Evolutionary conservation across 257 asterid genomes (phyloP).

Genomic region (Gentiana straminea): DNA sequence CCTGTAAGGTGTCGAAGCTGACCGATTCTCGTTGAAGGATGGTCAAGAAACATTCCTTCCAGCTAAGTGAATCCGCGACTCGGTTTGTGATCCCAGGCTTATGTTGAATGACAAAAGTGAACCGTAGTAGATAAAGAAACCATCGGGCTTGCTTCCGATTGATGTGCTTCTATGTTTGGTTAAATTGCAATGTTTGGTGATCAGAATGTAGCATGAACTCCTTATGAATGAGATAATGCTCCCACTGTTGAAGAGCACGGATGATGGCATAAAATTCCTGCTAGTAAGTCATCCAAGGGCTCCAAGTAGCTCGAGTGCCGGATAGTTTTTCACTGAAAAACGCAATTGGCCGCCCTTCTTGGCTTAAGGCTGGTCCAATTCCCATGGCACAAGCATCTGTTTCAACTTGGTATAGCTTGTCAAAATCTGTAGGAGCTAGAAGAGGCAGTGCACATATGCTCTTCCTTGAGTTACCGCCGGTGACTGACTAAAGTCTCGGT

Average conservation of each 20-base stretch:
- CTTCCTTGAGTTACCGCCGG: neutral
- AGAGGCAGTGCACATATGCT: neutral
- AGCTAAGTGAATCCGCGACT: neutral
- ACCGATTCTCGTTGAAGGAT: neutral
- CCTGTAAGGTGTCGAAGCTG: neutral
- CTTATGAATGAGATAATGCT: neutral
- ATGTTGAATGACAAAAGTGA: neutral
- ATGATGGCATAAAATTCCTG: neutral
- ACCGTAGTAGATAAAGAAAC: neutral
- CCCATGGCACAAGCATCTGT: neutral
- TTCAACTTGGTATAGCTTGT: neutral
- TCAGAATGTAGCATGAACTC: neutral
- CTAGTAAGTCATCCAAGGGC: neutral
- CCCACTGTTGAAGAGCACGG: neutral
- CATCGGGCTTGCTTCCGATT: neutral
- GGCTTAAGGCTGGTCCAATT: neutral
- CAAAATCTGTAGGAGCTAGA: neutral
- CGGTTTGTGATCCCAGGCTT: neutral
- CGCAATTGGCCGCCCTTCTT: neutral
- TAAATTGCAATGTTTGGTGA: neutral
- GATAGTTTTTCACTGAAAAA: slow-evolving; percentile 7
- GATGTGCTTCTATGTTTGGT: no score
- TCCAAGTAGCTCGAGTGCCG: neutral
- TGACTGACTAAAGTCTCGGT: no score
- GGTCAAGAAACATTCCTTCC: neutral